Evolutionary conservation across 192 early-diverging fungal genomes (phyloP).

Genomic region (Podila minutissima): DNA sequence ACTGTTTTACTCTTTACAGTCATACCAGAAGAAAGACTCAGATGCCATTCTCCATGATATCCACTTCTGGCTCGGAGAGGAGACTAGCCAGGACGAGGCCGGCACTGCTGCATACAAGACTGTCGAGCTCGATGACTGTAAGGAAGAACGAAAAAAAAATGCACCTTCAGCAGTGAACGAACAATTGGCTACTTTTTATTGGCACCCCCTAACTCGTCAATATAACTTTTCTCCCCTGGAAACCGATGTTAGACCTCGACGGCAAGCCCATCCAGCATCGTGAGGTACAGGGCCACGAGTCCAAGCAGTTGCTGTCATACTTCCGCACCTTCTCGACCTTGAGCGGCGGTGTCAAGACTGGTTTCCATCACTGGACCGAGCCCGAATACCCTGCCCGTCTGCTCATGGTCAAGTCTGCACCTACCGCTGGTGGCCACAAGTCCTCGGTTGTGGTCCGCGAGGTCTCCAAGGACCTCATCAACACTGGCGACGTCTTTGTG

Average conservation of each 20-base stretch:
- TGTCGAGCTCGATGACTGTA: slow-evolving; percentile 79
- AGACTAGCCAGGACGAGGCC: slow-evolving; percentile 81
- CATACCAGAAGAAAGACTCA: slow-evolving; percentile 67
- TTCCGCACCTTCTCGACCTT: slow-evolving; percentile 67
- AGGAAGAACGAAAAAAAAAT: not conserved
- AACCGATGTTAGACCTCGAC: slow-evolving; percentile 59
- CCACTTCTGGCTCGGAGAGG: slow-evolving; percentile 88
- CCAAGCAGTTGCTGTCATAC: slow-evolving; percentile 69
- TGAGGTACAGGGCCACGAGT: slow-evolving; percentile 80
- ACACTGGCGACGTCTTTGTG: slow-evolving; percentile 82
- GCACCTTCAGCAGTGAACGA: too few relatives aligned
- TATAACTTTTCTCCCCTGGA: not conserved
- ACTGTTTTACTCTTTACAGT: slow-evolving; percentile 36
- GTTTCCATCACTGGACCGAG: slow-evolving; percentile 75
- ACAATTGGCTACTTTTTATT: not conserved
- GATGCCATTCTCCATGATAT: slow-evolving; percentile 76
- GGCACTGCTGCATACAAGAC: slow-evolving; percentile 91
- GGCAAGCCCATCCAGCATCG: slow-evolving; percentile 77
- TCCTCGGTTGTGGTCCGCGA: slow-evolving; percentile 67
- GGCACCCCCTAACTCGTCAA: not conserved
- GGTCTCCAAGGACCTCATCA: slow-evolving; percentile 65
- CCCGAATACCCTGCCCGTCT: slow-evolving; percentile 60
- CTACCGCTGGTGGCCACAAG: slow-evolving; percentile 38
- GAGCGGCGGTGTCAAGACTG: slow-evolving; percentile 75
- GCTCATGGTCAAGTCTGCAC: slow-evolving; percentile 62